Percentiles rank a stretch among this genome's conserved stretches.
phyloP scores from a whole-genome alignment of 345 rosid genomes.

The Rhizophora mangle region DNA sequence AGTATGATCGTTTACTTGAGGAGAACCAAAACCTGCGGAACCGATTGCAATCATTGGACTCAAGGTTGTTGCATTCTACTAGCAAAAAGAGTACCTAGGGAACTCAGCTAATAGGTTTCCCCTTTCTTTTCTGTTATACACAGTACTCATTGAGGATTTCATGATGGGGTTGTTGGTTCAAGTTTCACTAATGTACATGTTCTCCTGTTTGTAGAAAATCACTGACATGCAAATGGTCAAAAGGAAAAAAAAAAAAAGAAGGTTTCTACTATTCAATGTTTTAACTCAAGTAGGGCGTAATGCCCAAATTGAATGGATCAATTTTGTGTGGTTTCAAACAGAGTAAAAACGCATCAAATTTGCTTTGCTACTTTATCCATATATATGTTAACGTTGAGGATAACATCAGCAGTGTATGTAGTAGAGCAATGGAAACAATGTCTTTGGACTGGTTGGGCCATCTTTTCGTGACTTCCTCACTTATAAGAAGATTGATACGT shows the following conservation, averaged over 20 bases:
- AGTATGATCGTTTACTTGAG: constrained; percentile 77
- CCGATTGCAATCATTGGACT: constrained; percentile 67
- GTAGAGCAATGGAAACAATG: too few relatives aligned
- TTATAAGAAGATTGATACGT: too few relatives aligned
- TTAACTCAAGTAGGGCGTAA: constrained; percentile 18
- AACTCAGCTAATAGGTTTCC: constrained; percentile 11
- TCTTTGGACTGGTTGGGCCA: too few relatives aligned
- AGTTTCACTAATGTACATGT: constrained; percentile 9
- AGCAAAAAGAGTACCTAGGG: constrained; percentile 70
- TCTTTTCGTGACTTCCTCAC: too few relatives aligned
- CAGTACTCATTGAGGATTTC: constrained; percentile 7
- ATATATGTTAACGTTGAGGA: too few relatives aligned
- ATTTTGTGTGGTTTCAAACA: too few relatives aligned
- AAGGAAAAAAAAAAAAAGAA: background rate
- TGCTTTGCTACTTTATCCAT: too few relatives aligned
- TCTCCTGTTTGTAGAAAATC: constrained; percentile 2
- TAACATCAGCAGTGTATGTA: too few relatives aligned
- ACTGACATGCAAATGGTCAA: background rate
- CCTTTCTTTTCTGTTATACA: background rate
- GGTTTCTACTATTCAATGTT: constrained; percentile 7
- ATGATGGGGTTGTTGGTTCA: constrained; percentile 6
- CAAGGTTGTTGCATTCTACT: constrained; percentile 45
- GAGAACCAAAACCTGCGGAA: constrained; percentile 70
- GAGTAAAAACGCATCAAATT: too few relatives aligned
- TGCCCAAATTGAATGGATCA: too few relatives aligned